phyloP scores from a whole-genome alignment of 306 rosid species.

The Erythrophleum fordii region DNA sequence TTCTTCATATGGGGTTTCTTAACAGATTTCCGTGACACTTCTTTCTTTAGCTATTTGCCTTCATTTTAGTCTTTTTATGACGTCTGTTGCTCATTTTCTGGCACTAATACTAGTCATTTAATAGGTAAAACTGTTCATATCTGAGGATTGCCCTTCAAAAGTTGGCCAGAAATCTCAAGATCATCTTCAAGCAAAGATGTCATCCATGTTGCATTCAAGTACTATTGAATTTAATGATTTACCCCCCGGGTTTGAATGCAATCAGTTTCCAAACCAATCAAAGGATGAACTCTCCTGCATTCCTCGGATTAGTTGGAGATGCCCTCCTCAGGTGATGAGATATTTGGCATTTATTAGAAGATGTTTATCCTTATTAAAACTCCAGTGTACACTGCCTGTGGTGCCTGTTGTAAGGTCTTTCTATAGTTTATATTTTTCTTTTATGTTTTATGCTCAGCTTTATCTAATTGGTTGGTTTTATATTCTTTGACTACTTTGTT shows the following conservation, averaged over 20 bases:
- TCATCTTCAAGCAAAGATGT: slow-evolving; percentile 53
- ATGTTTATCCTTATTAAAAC: neutral
- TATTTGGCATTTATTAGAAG: neutral
- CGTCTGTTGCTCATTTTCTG: slow-evolving; percentile 2
- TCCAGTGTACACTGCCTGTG: neutral
- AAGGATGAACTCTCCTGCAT: slow-evolving; percentile 34
- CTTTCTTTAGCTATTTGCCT: neutral
- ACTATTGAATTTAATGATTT: slow-evolving; percentile 40
- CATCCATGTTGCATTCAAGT: slow-evolving; percentile 47
- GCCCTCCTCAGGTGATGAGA: slow-evolving; percentile 66
- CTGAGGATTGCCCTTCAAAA: slow-evolving; percentile 66
- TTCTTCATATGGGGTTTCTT: neutral
- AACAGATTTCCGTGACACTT: neutral
- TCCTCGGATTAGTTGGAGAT: slow-evolving; percentile 59
- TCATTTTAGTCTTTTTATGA: slow-evolving; percentile 12
- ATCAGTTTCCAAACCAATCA: slow-evolving; percentile 35
- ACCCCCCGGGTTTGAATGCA: slow-evolving; percentile 78
- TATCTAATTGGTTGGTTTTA: neutral
- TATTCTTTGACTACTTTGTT: slow-evolving; percentile 20
- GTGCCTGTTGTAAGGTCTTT: neutral
- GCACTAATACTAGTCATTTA: slow-evolving; percentile 24
- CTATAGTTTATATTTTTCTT: neutral
- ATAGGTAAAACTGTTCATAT: slow-evolving; percentile 65
- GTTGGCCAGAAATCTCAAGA: slow-evolving; percentile 52
- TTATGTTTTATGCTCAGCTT: slow-evolving; percentile 4